Evolutionary conservation across 352 stramenopile species (phyloP).

Genomic region (Phytophthora pseudosyringae): DNA sequence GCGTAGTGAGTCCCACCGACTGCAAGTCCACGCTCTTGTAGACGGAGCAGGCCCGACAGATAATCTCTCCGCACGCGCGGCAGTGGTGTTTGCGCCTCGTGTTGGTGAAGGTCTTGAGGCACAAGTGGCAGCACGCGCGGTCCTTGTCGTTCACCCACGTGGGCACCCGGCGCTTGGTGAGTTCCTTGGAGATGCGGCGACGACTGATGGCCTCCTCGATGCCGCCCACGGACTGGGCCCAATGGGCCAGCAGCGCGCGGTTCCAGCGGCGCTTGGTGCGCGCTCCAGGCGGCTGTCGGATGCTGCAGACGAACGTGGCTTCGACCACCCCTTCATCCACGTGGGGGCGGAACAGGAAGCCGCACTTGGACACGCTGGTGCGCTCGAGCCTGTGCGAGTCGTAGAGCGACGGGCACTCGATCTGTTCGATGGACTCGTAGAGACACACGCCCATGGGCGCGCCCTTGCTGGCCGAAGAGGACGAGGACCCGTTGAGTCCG

Average conservation of each 20-base stretch:
- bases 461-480: background rate
- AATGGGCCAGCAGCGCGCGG: constrained; percentile 69
- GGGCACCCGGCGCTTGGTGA: constrained; percentile 72
- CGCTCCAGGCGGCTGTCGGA: constrained; percentile 74
- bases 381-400: constrained; percentile 80
- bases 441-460: constrained; percentile 62
- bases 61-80: constrained; percentile 85
- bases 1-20: constrained; percentile 72
- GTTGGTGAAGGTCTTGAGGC: constrained; percentile 84
- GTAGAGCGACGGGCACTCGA: constrained; percentile 71
- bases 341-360: constrained; percentile 76
- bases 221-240: constrained; percentile 65
- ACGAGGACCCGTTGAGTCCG: constrained; percentile 18
- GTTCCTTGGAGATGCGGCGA: constrained; percentile 74
- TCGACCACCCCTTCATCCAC: constrained; percentile 65
- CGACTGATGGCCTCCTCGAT: constrained; percentile 78
- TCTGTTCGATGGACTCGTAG: constrained; percentile 84
- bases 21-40: constrained; percentile 83
- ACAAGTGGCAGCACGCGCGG: constrained; percentile 82
- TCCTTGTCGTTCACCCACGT: constrained; percentile 87
- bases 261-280: constrained; percentile 66
- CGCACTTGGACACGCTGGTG: constrained; percentile 79
- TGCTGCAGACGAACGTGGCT: constrained; percentile 81
- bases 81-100: constrained; percentile 84
- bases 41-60: constrained; percentile 80